Conservation (phyloP, 2,329 filamentous ascomycete genomes). For the Monilinia polystroma region DNA sequence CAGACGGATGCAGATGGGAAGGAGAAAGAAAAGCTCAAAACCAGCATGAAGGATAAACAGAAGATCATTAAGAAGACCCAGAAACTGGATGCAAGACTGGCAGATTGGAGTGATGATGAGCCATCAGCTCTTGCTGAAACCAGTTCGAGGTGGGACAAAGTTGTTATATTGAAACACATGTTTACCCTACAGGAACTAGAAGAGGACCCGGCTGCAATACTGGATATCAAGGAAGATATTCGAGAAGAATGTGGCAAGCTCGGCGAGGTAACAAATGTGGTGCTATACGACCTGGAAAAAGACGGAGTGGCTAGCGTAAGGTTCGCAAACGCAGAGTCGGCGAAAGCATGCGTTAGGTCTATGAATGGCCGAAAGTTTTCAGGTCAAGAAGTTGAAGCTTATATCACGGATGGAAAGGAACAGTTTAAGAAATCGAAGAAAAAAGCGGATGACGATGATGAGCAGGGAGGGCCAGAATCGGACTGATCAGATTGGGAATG, state of each 20-base stretch:
- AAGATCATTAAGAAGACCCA: conserved; percentile 91
- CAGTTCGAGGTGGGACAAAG: conserved; percentile 66
- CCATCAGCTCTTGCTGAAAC: conserved; percentile 58
- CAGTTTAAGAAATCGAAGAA: conserved; percentile 69
- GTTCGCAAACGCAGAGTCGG: conserved; percentile 70
- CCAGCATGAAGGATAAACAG: conserved; percentile 68
- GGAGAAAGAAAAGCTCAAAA: conserved; percentile 51
- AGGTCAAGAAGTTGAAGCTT: conserved; percentile 68
- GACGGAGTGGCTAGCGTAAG: conserved; percentile 84
- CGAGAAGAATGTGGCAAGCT: conserved; percentile 84
- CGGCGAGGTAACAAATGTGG: conserved; percentile 85
- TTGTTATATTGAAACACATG: conserved; percentile 88
- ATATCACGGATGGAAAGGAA: conserved; percentile 68
- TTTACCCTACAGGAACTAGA: conserved; percentile 84
- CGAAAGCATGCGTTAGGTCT: conserved; percentile 66
- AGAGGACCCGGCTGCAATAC: conserved; percentile 76
- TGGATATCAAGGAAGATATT: conserved; percentile 95
- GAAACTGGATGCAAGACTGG: conserved; percentile 85
- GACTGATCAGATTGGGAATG: conserved; percentile 7
- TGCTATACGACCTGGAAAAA: conserved; percentile 82
- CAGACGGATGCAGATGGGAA: conserved; percentile 51
- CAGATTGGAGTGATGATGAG: conserved; percentile 94
- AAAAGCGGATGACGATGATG: conserved; percentile 43
- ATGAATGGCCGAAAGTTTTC: conserved; percentile 83
- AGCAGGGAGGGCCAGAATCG: conserved; percentile 8